Evolutionary conservation across 331 rosid genomes (phyloP), one percentile per base, ranked within the genome.

Genomic region (Saraca asoca): DNA sequence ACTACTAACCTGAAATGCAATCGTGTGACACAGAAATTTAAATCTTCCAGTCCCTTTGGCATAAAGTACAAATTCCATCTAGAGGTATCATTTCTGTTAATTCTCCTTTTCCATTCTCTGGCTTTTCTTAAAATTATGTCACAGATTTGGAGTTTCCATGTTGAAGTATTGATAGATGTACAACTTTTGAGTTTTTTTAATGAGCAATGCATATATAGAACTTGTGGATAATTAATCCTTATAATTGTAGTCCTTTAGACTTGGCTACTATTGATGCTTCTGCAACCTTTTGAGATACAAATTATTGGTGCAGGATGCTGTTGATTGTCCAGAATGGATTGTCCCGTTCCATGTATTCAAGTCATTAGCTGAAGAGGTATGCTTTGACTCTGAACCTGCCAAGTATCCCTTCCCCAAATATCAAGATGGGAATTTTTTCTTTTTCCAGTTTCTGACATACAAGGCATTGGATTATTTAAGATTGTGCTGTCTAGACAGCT

Each of bases 311-410:
- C 83, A 93, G 98, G 99, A 94, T 67, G 99, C 95, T 20, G 99
- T 94, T 73, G 99, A 90, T 80, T 90, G 97, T 75, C 99, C 97
- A 18, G 99, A 90, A 79, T 90, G 96, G 96, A 83, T 94, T 44
- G 99, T 88, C 59, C 99, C 99, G 14, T 88, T 90, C 69, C 79
- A 94, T 9, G 34, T 88, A 45, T 94, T 94, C 75, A 88, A 90
- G 76, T 69, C 91, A 6, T 73, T 90, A 79, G 96, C 95, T 0
- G 99, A 94, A 85, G 97, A 94, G 95, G 99, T 90, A 64, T 45
- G 59, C 63, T 59, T 34, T 48, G 5, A 49, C 9, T 43, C 13
- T 18, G 1, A 58, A 50, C 59, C 43, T 39, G 43, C 43, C 10
- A 39, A 39, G 43, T 39, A 39, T 8, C 43, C 8, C 43, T 0